Conservation (phyloP, 225 moss, liverwort and hornwort species). For the Lunularia cruciata region DNA sequence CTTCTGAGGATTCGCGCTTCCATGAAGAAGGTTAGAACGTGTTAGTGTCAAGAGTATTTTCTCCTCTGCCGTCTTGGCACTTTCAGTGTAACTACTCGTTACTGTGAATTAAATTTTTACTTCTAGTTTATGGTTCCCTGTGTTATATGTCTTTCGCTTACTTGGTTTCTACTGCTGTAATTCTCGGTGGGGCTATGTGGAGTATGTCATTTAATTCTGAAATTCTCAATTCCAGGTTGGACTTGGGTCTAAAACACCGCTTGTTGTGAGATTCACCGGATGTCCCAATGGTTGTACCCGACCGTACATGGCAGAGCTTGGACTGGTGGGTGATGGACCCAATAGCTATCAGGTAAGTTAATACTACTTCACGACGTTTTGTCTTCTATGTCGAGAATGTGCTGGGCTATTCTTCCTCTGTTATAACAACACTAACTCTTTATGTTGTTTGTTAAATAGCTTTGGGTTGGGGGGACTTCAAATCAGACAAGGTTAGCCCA, state of each 20-base stretch:
- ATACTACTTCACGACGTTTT: not conserved
- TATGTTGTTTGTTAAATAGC: conserved; percentile 28
- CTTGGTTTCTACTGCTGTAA: too few species aligned
- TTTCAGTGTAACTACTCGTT: too few species aligned
- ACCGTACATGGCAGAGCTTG: conserved; percentile 90
- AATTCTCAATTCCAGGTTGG: conserved; percentile 46
- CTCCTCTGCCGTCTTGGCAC: too few species aligned
- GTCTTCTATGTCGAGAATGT: too few species aligned
- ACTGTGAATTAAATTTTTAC: too few species aligned
- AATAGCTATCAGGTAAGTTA: conserved; percentile 82
- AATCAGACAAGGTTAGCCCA: conserved; percentile 84
- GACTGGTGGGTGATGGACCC: conserved; percentile 81
- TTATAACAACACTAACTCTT: not conserved
- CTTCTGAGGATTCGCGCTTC: conserved; percentile 62
- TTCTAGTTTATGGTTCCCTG: too few species aligned
- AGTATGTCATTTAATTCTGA: too few species aligned
- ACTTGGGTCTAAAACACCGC: conserved; percentile 48
- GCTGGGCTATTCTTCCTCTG: too few species aligned
- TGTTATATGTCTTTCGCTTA: too few species aligned
- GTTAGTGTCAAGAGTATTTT: too few species aligned
- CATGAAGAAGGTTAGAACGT: conserved; percentile 82
- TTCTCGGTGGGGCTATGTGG: too few species aligned
- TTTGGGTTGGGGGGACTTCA: conserved; percentile 72
- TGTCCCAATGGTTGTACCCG: conserved; percentile 91
- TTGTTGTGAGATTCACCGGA: conserved; percentile 84